phyloP scores from a whole-genome alignment of 1,284 basidiomycete species.

The Leccinum holopus region DNA sequence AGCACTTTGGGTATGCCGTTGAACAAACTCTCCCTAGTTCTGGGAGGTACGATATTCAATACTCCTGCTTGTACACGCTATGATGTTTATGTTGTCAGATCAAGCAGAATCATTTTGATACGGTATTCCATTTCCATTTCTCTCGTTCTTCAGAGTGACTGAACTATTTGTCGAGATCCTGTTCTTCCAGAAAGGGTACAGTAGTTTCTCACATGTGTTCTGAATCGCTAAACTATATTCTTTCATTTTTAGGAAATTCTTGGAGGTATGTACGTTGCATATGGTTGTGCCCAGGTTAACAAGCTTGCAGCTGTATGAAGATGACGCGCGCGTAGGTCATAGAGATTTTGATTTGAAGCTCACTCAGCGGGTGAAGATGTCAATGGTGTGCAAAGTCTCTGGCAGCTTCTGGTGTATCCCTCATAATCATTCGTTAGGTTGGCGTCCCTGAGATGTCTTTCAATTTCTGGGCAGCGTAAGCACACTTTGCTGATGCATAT shows the following conservation, averaged over 20 bases:
- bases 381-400: constrained; percentile 66
- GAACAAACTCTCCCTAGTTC: constrained; percentile 57
- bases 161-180: constrained; percentile 55
- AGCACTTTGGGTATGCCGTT: background rate
- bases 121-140: constrained; percentile 41
- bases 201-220: constrained; percentile 17
- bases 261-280: constrained; percentile 47
- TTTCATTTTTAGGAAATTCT: constrained; percentile 54
- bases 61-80: background rate
- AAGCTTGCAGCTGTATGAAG: constrained; percentile 79
- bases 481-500: constrained; percentile 21
- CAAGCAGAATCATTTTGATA: constrained; percentile 94
- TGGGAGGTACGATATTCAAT: constrained; percentile 66
- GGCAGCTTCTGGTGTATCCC: background rate
- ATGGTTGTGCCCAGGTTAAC: constrained; percentile 8
- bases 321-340: constrained; percentile 89
- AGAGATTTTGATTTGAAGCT: constrained; percentile 92
- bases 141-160: constrained; percentile 1
- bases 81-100: constrained; percentile 47
- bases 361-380: constrained; percentile 95
- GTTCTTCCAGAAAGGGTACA: constrained; percentile 96
- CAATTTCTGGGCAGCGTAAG: constrained; percentile 88
- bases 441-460: constrained; percentile 96
- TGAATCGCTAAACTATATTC: constrained; percentile 1
- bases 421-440: constrained; percentile 51